These are phyloP conservation scores for Forsythia suspensa DNA, from an alignment of 257 asterid genomes.

Conservation along the genomic window DNA sequence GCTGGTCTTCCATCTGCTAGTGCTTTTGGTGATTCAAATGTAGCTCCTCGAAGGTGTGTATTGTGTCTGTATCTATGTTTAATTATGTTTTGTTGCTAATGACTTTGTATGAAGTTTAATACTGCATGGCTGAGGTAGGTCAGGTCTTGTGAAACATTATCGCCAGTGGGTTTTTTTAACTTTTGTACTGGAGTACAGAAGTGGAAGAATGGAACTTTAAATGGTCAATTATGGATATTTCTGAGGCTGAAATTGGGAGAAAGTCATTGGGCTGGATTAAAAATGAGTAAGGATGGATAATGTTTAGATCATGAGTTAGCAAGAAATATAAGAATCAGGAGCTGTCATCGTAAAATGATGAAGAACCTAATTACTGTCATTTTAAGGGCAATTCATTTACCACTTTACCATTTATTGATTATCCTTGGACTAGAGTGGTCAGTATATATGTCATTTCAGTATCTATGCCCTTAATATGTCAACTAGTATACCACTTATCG, in stretches of 20 bases:
- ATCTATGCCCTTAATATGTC: background rate
- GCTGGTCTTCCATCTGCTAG: slow-evolving; percentile 33
- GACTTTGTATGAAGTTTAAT: slow-evolving; percentile 36
- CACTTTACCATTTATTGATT: background rate
- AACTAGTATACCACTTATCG: no score
- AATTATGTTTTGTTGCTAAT: slow-evolving; percentile 1
- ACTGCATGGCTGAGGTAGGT: background rate
- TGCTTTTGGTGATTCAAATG: slow-evolving; percentile 37
- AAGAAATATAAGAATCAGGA: background rate
- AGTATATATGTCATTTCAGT: background rate
- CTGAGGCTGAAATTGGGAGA: background rate
- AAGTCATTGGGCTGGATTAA: background rate
- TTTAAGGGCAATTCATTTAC: background rate
- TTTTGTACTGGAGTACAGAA: background rate
- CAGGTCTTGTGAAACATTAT: slow-evolving; percentile 24
- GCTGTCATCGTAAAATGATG: background rate
- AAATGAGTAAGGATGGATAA: background rate
- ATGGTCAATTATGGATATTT: background rate
- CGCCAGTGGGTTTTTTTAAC: background rate
- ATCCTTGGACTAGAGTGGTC: background rate
- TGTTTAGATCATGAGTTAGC: background rate
- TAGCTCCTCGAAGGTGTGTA: slow-evolving; percentile 44
- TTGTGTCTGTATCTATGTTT: slow-evolving; percentile 12
- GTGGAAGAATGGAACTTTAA: background rate
- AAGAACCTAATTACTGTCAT: background rate